Percentiles rank a stretch among this genome's conserved stretches.
Evolutionary conservation across 73 alveolate genomes (phyloP).

Genomic region (Symbiodinium pilosum): DNA sequence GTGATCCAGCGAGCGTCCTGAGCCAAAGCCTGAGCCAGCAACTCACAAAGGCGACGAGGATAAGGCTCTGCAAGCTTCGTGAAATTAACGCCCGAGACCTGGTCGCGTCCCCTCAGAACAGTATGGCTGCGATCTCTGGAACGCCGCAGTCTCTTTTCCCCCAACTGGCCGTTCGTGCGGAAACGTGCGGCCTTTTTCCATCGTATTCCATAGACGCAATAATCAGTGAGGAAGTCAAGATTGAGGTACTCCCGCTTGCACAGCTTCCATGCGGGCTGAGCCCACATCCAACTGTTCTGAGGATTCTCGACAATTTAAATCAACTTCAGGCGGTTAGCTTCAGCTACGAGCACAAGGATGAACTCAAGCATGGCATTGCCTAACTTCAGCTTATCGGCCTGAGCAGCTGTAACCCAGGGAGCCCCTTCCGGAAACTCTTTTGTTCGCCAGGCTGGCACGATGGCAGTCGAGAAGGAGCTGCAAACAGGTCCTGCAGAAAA

Average conservation of each 20-base stretch:
- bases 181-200: not conserved
- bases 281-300: not conserved
- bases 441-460: not conserved
- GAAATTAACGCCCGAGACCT: not conserved
- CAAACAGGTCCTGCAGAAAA: not conserved
- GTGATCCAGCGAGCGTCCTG: not conserved
- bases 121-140: not conserved
- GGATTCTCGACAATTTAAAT: too few species aligned
- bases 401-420: not conserved
- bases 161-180: not conserved
- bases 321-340: not conserved
- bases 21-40: not conserved
- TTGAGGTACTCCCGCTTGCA: not conserved
- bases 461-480: not conserved
- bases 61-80: slow-evolving; percentile 17
- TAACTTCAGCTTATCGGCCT: not conserved
- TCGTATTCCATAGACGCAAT: not conserved
- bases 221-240: not conserved
- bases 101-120: not conserved
- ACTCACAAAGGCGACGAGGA: not conserved
- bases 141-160: not conserved
- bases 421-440: not conserved
- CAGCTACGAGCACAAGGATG: not conserved
- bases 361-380: not conserved
- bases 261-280: not conserved